Evolutionary conservation across 2,329 filamentous ascomycete genomes (phyloP).

Genomic region (Penicillium sp.): DNA sequence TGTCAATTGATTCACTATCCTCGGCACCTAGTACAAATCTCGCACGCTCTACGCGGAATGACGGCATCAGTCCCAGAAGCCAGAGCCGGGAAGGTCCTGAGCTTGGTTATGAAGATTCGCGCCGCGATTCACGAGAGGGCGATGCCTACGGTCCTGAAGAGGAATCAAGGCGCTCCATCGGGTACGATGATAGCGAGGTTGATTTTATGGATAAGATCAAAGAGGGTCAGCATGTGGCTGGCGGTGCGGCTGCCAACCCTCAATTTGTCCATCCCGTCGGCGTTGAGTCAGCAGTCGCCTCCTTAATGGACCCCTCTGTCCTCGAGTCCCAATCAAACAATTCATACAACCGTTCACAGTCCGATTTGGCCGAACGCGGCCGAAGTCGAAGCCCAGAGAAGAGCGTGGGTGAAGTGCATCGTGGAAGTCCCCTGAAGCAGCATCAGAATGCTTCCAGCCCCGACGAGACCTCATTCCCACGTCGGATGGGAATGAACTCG

Average conservation of each 20-base stretch:
- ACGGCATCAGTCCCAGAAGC: constrained; percentile 49
- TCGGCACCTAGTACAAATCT: constrained; percentile 55
- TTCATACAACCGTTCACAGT: constrained; percentile 45
- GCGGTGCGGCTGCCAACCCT: constrained; percentile 65
- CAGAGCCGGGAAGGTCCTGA: constrained; percentile 39
- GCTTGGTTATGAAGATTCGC: constrained; percentile 37
- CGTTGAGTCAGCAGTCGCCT: constrained; percentile 86
- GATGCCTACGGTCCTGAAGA: constrained; percentile 41
- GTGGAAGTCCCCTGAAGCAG: constrained; percentile 46
- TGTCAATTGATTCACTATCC: constrained; percentile 55
- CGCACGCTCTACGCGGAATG: constrained; percentile 51
- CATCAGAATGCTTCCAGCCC: constrained; percentile 34
- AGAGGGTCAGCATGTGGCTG: constrained; percentile 64
- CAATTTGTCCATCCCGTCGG: constrained; percentile 67
- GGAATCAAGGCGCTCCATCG: constrained; percentile 48
- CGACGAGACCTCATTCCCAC: constrained; percentile 37
- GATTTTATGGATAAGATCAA: constrained; percentile 54
- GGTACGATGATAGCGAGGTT: constrained; percentile 52
- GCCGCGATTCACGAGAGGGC: constrained; percentile 24
- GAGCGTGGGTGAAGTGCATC: constrained; percentile 22
- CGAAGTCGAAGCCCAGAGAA: constrained; percentile 29
- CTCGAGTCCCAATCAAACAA: constrained; percentile 57
- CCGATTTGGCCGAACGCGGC: constrained; percentile 20
- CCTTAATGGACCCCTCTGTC: constrained; percentile 76
- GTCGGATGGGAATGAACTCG: constrained; percentile 43